Percentiles rank a stretch among this genome's conserved stretches.
phyloP scores from a whole-genome alignment of 2,329 filamentous ascomycete species.

The Cercospora beticola region DNA sequence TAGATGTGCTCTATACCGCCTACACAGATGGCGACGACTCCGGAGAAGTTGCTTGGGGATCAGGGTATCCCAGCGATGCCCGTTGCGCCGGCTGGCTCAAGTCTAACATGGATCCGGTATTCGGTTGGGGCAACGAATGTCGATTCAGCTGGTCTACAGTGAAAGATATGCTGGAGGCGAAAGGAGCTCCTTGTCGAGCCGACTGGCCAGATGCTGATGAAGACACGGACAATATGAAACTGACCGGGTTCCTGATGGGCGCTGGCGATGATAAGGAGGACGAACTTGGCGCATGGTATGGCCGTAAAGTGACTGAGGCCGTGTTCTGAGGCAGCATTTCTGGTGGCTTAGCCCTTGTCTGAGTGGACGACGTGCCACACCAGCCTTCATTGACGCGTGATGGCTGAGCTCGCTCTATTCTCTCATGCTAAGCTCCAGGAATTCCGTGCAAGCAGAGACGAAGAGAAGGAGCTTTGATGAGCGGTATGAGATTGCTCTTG shows the following conservation, averaged over 20 bases:
- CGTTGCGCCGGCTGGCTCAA: constrained; percentile 80
- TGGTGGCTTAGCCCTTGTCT: background rate
- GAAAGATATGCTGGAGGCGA: constrained; percentile 87
- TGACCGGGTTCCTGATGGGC: constrained; percentile 73
- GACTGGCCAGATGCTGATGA: constrained; percentile 82
- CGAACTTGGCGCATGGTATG: constrained; percentile 81
- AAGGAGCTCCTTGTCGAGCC: constrained; percentile 64
- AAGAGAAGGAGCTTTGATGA: background rate
- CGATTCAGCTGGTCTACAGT: constrained; percentile 95
- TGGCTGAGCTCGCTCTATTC: background rate
- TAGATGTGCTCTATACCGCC: constrained; percentile 72
- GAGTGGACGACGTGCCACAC: background rate
- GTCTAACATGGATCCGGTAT: constrained; percentile 84
- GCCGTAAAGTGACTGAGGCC: constrained; percentile 66
- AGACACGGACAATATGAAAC: constrained; percentile 60
- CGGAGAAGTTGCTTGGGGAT: constrained; percentile 65
- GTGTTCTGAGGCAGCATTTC: constrained; percentile 57
- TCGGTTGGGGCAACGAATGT: constrained; percentile 92
- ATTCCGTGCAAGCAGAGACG: background rate
- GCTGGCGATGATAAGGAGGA: constrained; percentile 51
- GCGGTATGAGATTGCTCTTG: background rate
- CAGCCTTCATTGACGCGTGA: background rate
- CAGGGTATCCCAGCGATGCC: constrained; percentile 87
- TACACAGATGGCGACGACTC: constrained; percentile 43
- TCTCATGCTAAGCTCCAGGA: background rate